Evolutionary conservation across 2,329 filamentous ascomycete genomes (phyloP).

Genomic region (Fusarium citri): DNA sequence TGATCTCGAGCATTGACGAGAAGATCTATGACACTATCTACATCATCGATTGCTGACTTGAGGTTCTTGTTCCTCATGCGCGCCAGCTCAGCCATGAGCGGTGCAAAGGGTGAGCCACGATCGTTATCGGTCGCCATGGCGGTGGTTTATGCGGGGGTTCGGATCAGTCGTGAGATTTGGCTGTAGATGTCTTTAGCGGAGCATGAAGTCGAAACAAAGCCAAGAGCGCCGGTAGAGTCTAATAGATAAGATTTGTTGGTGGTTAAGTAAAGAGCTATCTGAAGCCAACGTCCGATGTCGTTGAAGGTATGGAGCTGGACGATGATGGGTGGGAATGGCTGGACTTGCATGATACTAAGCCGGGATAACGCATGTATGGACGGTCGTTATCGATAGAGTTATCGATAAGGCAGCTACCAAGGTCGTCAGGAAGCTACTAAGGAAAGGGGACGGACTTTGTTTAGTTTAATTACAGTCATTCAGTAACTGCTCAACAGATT

Average conservation of each 20-base stretch:
- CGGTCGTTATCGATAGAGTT: constrained; percentile 40
- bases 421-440: neutral
- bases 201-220: neutral
- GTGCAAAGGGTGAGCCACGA: constrained; percentile 59
- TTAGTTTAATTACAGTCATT: constrained; percentile 2
- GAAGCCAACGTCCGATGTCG: constrained; percentile 31
- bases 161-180: neutral
- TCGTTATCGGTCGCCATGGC: constrained; percentile 52
- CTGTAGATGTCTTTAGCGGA: neutral
- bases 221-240: neutral
- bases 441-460: neutral
- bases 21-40: constrained; percentile 84
- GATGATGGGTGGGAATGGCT: constrained; percentile 21
- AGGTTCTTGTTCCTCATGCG: constrained; percentile 77
- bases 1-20: constrained; percentile 78
- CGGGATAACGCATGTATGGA: constrained; percentile 24
- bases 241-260: constrained; percentile 12
- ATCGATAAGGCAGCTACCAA: constrained; percentile 39
- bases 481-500: neutral
- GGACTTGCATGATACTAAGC: constrained; percentile 17
- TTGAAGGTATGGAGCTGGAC: constrained; percentile 35
- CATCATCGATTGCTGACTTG: constrained; percentile 77
- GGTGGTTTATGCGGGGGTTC: constrained; percentile 13
- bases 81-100: constrained; percentile 78
- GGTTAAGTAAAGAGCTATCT: constrained; percentile 13